Conservation (phyloP, 441 rosid species). For the Pelargonium fulgidum region DNA sequence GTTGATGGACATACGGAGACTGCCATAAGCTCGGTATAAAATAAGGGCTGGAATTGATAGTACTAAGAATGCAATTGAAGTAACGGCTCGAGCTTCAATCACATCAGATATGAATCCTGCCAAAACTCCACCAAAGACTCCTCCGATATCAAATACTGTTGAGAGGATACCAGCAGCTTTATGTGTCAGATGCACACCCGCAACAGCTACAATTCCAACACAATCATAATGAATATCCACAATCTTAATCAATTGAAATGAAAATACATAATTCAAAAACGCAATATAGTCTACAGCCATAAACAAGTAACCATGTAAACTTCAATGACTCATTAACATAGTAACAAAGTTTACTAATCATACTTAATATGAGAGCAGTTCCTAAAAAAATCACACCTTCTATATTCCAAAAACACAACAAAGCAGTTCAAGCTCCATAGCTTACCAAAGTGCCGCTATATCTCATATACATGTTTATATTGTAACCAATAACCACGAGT, state of each 20-base stretch:
- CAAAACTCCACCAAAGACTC: constrained; percentile 71
- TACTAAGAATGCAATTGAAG: constrained; percentile 56
- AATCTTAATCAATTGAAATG: constrained; percentile 10
- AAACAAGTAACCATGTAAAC: too few relatives aligned
- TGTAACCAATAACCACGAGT: neutral
- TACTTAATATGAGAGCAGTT: neutral
- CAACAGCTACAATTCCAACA: constrained; percentile 53
- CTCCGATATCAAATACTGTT: constrained; percentile 73
- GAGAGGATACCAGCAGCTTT: constrained; percentile 85
- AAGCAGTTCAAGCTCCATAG: too few relatives aligned
- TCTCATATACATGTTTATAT: neutral
- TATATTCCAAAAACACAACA: too few relatives aligned
- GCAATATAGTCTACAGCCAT: too few relatives aligned
- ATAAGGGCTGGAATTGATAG: constrained; percentile 73
- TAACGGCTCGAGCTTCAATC: constrained; percentile 71
- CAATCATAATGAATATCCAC: constrained; percentile 15
- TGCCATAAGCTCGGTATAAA: constrained; percentile 61
- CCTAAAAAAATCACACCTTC: neutral
- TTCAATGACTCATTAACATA: neutral
- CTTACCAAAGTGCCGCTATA: neutral
- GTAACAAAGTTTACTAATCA: neutral
- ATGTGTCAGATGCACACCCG: constrained; percentile 70
- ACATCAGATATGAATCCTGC: constrained; percentile 73
- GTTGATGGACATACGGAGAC: constrained; percentile 56
- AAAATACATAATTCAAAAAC: too few relatives aligned